A percentile compares a stretch with the other conserved stretches of the same genome.
Evolutionary conservation across 257 asterid genomes (phyloP).

Genomic region (Scutellaria minor): DNA sequence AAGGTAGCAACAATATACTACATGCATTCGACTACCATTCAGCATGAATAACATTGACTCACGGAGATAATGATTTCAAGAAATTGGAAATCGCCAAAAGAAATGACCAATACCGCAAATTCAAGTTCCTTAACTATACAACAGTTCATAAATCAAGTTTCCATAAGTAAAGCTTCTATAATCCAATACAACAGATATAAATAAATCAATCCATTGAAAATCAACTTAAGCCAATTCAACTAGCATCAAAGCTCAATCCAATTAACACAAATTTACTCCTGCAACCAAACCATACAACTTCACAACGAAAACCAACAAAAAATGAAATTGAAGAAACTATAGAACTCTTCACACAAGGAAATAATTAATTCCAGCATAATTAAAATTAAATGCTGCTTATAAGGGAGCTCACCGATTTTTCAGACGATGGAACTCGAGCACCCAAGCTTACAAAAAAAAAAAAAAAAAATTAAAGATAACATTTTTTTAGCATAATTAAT

Average conservation of each 20-base stretch:
- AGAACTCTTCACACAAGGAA: not conserved
- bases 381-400: not conserved
- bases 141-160: not conserved
- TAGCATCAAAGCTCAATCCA: conserved; percentile 17
- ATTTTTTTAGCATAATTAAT: not conserved
- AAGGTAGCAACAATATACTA: not conserved
- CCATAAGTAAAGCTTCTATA: not conserved
- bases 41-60: not conserved
- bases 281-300: conserved; percentile 7
- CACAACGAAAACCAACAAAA: conserved; percentile 8
- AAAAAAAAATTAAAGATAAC: not conserved
- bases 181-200: not conserved
- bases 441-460: conserved; percentile 49
- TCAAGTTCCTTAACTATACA: not conserved
- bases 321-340: not conserved
- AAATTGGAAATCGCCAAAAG: not conserved
- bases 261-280: not conserved
- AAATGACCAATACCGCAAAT: not conserved
- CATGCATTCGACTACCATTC: conserved; percentile 8
- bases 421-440: conserved; percentile 54
- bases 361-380: not conserved
- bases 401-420: conserved; percentile 50
- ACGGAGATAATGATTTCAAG: not conserved
- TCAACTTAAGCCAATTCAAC: conserved; percentile 1
- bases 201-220: not conserved